These are phyloP conservation scores for Wallemia hederae DNA, from an alignment of 1,284 basidiomycete species.

Conservation along the genomic window DNA sequence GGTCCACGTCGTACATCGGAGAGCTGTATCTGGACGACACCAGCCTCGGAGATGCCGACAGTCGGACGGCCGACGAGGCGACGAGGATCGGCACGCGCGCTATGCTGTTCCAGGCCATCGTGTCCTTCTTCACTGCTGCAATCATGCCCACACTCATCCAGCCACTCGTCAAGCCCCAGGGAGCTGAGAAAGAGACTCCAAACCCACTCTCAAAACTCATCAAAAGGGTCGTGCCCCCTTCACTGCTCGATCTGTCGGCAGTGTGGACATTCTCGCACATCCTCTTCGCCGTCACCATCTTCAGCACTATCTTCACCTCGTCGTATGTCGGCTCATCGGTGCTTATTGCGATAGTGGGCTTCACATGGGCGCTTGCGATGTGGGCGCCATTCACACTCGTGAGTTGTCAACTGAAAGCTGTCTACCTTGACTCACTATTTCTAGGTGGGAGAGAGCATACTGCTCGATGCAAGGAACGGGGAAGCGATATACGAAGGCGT, in stretches of 20 bases:
- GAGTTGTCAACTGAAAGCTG: background rate
- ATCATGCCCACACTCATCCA: constrained; percentile 38
- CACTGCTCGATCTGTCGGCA: constrained; percentile 26
- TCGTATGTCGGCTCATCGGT: constrained; percentile 32
- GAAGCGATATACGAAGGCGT: background rate
- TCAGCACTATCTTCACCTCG: constrained; percentile 36
- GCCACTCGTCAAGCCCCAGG: constrained; percentile 1
- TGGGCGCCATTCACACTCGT: constrained; percentile 54
- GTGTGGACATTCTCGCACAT: constrained; percentile 47
- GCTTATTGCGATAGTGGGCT: constrained; percentile 35
- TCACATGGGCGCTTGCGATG: constrained; percentile 46
- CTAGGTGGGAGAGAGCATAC: background rate
- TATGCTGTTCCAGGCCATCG: constrained; percentile 40
- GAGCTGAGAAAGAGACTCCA: constrained; percentile 3
- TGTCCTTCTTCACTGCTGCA: constrained; percentile 39
- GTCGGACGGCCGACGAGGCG: constrained; percentile 24
- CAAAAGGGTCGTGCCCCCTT: constrained; percentile 10
- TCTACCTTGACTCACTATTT: background rate
- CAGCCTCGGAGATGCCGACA: constrained; percentile 8
- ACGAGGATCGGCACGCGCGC: constrained; percentile 58
- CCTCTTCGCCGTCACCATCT: constrained; percentile 38
- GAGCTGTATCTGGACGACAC: constrained; percentile 39
- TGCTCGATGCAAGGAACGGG: background rate
- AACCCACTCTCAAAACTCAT: constrained; percentile 7
- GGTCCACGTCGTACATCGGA: constrained; percentile 55